Evolutionary conservation across 2,329 filamentous ascomycete genomes (phyloP), one percentile per base, ranked within the genome.

Genomic region (Aspergillus sp.): DNA sequence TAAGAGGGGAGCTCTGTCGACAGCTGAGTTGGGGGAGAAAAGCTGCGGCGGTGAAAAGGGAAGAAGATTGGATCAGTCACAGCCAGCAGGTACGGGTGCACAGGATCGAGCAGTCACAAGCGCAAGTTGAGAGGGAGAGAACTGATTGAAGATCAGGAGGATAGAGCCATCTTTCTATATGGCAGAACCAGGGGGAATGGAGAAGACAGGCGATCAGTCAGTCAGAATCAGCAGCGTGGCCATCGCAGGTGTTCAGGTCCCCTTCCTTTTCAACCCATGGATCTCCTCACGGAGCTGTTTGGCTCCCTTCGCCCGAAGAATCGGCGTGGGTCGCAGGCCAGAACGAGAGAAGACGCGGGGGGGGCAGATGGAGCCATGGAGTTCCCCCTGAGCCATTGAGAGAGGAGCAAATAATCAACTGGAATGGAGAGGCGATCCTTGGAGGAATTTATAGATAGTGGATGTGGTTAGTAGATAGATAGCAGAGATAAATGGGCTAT

Each of bases 231-330:
- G 41, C 19, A 45, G 41, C 19, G 21, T 19, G 41, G 41, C 41
- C 19, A 45, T 45, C 41, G 19, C 13, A 19, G 21, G 19, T 51
- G 23, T 36, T 36, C 25, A 30, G 48, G 23, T 8, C 13, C 49
- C 36, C 50, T 39, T 36, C 21, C 13, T 36, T 17, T 32, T 32
- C n/a, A 32, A 41, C 53, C 23, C 15, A 36, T 43, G n/a, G 39
- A 19, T 19, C 39, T 19, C 39, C 15, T 45, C 41, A 45, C 41
- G 41, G 41, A 45, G 41, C 19, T 48, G 12, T 41, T 28, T 48
- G 39, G 39, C 58, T 65, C 61, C 63, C 63, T 65, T 65, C 63
- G 59, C 52, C 62, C 62, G 63, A 65, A 59, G 53, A 48, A 43
- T 38, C 23, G 45, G 49, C 52, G 58, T 51, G 55, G 61, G 55